Conservation (phyloP, 257 asterid genomes). For the Gentiana straminea region DNA sequence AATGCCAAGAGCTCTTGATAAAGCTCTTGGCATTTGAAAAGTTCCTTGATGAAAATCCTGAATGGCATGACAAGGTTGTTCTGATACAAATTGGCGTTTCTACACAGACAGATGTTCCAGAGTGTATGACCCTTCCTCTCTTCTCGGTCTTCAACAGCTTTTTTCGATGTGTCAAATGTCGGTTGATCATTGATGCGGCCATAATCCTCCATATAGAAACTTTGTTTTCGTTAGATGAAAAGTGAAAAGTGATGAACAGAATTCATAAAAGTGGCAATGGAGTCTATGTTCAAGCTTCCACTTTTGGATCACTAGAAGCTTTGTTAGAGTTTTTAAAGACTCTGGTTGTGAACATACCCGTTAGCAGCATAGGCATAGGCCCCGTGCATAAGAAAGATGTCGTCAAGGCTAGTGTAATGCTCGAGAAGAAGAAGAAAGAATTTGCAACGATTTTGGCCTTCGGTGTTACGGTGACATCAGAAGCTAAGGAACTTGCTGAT, state of each 20-base stretch:
- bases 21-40: slow-evolving; percentile 93
- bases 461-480: slow-evolving; percentile 84
- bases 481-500: slow-evolving; percentile 87
- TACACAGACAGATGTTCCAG: slow-evolving; percentile 93
- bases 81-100: slow-evolving; percentile 93
- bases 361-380: slow-evolving; percentile 93
- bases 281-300: slow-evolving; percentile 95
- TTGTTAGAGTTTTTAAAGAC: slow-evolving; percentile 83
- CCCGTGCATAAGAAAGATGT: slow-evolving; percentile 92
- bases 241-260: slow-evolving; percentile 87
- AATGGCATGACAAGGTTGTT: slow-evolving; percentile 85
- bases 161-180: no score
- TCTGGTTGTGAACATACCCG: slow-evolving; percentile 88
- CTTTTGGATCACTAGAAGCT: slow-evolving; percentile 96
- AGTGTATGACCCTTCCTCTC: slow-evolving; percentile 54
- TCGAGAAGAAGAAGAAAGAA: slow-evolving; percentile 82
- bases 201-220: no score
- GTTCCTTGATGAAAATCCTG: slow-evolving; percentile 89
- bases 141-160: no score
- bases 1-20: slow-evolving; percentile 76
- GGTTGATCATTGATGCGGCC: no score
- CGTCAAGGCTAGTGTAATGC: slow-evolving; percentile 98
- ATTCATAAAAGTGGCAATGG: slow-evolving; percentile 91
- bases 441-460: slow-evolving; percentile 88
- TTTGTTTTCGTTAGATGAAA: slow-evolving; percentile 32